Evolutionary conservation across 371 early-diverging fungal genomes (phyloP), one percentile per base, ranked within the genome.

Genomic region (Mucor sp.): DNA sequence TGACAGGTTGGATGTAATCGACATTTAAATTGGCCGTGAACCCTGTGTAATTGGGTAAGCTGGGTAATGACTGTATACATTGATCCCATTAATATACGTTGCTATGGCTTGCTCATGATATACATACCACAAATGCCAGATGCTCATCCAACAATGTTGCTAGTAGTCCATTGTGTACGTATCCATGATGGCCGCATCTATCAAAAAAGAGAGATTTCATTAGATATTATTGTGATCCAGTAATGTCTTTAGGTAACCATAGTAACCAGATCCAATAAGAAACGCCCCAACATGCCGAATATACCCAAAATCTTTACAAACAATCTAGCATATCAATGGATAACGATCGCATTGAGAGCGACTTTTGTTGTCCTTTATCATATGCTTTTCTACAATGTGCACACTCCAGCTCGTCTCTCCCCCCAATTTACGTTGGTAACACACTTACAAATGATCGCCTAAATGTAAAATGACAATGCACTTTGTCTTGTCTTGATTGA

Each of bases 21-120:
- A 94, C 72, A 58, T 90, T 86, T 58, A 94, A 79, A 77, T 88
- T 89, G 15, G 92, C 94, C 0, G 94, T 94, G 68, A 91, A 85
- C 0, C 91, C 94, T 17, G 88, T 81, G 58, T 83, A 83, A 70
- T 86, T 85, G 6, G 92, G 92, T 35, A 91, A 76, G 58, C 74
- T 71, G 11, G 88, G 86, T 21, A 86, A 72, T 6, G 83, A 78
- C 87, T 87, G 72, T 33, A 27, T 2, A 19, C 4, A 33, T 44
- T 6, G 37, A 37, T 14, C 14, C 4, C 37, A 14, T 37, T 37
- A 25, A 17, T 35, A 53, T 17, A n/a, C 14, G 47, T n/a, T 44
- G 6, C 41, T 19, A 19, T 50, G 4, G 37, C 37, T 37, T 37
- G 14, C 14, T 11, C 37, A 12, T 14, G 12, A 14, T 23, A 9